phyloP scores from a whole-genome alignment of 2,329 filamentous ascomycete species.

The Clonostachys rosea region DNA sequence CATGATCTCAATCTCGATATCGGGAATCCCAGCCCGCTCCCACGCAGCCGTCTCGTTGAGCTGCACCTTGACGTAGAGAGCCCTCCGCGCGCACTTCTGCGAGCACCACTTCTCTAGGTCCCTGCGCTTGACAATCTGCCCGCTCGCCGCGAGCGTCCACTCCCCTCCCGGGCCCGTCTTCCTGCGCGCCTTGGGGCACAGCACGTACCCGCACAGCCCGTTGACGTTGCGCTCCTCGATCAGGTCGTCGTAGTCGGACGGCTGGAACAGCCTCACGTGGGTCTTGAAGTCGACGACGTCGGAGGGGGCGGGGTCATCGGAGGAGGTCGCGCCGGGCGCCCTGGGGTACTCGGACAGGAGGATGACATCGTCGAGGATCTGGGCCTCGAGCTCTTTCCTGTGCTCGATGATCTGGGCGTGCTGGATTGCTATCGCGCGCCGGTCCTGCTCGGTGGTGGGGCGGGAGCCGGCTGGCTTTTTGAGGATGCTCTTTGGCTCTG shows the following conservation, averaged over 20 bases:
- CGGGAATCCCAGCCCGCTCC: constrained; percentile 62
- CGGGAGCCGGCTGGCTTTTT: constrained; percentile 36
- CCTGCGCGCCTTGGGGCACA: constrained; percentile 66
- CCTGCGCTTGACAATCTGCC: constrained; percentile 62
- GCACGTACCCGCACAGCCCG: constrained; percentile 74
- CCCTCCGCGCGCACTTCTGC: constrained; percentile 69
- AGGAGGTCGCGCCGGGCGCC: constrained; percentile 26
- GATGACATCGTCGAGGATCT: constrained; percentile 70
- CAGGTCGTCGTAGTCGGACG: constrained; percentile 83
- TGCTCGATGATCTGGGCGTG: constrained; percentile 81
- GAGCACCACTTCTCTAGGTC: constrained; percentile 87
- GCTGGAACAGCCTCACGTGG: constrained; percentile 71
- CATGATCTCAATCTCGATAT: constrained; percentile 55
- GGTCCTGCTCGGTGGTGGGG: constrained; percentile 9
- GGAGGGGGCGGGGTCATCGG: constrained; percentile 34
- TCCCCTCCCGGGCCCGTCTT: constrained; percentile 52
- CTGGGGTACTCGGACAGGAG: constrained; percentile 58
- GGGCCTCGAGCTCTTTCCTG: constrained; percentile 71
- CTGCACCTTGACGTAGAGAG: constrained; percentile 85
- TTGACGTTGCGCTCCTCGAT: constrained; percentile 86
- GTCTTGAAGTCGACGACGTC: constrained; percentile 64
- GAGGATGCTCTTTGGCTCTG: constrained; percentile 51
- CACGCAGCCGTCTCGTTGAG: constrained; percentile 80
- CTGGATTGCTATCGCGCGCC: constrained; percentile 65
- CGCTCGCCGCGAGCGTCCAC: constrained; percentile 57